Conservation (phyloP, 345 rosid species). For the Eucalyptus decipiens region DNA sequence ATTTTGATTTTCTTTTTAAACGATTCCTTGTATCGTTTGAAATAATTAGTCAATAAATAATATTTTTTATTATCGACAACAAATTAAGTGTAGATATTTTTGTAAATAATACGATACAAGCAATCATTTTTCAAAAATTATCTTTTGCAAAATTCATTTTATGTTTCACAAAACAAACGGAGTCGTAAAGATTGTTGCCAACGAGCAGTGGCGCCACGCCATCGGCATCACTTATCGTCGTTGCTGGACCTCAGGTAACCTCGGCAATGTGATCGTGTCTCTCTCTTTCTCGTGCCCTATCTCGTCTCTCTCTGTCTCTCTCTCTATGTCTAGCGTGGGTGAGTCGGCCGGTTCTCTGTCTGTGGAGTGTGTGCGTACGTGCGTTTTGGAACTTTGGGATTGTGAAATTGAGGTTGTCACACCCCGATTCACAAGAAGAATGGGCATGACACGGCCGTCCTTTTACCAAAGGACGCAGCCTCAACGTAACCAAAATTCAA, state of each 20-base stretch:
- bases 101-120: accelerated
- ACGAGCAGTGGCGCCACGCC: background rate
- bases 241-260: background rate
- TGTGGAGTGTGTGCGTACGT: background rate
- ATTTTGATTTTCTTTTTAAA: too few relatives aligned
- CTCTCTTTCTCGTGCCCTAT: background rate
- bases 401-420: background rate
- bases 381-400: background rate
- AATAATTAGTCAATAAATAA: too few relatives aligned
- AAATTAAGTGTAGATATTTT: too few relatives aligned
- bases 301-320: background rate
- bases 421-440: too few relatives aligned
- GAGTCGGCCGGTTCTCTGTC: background rate
- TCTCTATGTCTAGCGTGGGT: background rate
- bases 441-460: too few relatives aligned
- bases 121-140: too few relatives aligned
- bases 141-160: too few relatives aligned
- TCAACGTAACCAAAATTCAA: too few relatives aligned
- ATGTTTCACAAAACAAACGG: background rate
- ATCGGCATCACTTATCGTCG: background rate
- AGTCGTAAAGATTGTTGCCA: background rate
- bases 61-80: too few relatives aligned
- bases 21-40: accelerated
- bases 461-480: too few relatives aligned
- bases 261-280: background rate